Evolutionary conservation across 1,284 basidiomycete genomes (phyloP).

Genomic region (Cryptococcus sp.): DNA sequence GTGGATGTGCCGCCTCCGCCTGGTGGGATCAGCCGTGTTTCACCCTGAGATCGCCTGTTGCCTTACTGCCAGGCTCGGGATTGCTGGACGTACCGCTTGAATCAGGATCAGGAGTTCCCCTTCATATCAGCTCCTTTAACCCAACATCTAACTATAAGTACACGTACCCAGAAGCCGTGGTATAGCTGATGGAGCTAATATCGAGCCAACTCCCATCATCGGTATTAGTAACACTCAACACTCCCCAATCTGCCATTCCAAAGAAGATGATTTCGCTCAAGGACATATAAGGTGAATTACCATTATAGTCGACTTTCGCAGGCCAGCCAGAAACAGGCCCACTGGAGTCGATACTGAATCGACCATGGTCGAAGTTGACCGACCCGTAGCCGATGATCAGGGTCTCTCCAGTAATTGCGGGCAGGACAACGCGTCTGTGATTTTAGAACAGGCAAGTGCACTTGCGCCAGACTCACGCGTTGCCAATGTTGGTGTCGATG

Average conservation of each 20-base stretch:
- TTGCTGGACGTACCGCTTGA: too few species aligned
- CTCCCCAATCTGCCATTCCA: background rate
- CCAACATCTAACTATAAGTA: too few species aligned
- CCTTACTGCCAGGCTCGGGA: too few species aligned
- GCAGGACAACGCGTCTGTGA: background rate
- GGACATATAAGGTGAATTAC: background rate
- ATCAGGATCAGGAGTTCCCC: too few species aligned
- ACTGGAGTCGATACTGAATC: background rate
- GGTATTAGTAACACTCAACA: background rate
- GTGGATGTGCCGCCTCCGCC: too few species aligned
- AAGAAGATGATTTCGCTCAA: background rate
- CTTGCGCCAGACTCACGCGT: background rate
- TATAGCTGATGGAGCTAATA: background rate
- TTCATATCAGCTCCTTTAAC: too few species aligned
- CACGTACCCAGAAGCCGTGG: background rate
- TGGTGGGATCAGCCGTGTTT: too few species aligned
- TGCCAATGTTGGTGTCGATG: background rate
- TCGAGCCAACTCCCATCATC: background rate
- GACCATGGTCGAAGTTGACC: background rate
- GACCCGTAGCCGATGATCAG: background rate
- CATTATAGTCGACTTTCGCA: background rate
- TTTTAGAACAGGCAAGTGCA: background rate
- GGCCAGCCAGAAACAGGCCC: background rate
- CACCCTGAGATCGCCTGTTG: too few species aligned
- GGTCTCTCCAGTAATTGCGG: background rate